Conservation (phyloP, 495 filamentous ascomycete genomes). For the Aspergillus cavernicola region DNA sequence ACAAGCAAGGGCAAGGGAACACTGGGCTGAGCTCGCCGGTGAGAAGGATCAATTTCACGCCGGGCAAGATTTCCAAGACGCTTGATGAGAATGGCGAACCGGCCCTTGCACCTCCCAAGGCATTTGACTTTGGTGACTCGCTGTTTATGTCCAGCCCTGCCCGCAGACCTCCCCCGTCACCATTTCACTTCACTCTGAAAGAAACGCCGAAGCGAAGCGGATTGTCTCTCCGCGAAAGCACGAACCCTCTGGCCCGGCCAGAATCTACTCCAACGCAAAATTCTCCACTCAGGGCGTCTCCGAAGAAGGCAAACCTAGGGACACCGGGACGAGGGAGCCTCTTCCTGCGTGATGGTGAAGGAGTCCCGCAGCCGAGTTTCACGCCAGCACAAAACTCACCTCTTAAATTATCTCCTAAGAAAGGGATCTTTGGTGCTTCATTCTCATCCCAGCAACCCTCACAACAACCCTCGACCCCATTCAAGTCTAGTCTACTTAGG, state of each 20-base stretch:
- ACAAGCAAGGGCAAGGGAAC: constrained; percentile 26
- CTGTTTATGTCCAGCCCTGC: constrained; percentile 48
- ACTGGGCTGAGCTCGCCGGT: constrained; percentile 38
- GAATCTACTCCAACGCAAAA: constrained; percentile 27
- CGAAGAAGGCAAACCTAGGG: constrained; percentile 25
- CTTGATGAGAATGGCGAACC: constrained; percentile 41
- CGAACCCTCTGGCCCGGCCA: constrained; percentile 18
- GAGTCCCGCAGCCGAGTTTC: constrained; percentile 26
- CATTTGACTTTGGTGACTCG: constrained; percentile 35
- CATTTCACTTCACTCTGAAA: constrained; percentile 44
- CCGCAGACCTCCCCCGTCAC: constrained; percentile 45
- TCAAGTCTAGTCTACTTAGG: constrained; percentile 37
- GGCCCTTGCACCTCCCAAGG: constrained; percentile 25
- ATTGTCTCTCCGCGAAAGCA: constrained; percentile 21
- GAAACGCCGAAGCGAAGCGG: constrained; percentile 31
- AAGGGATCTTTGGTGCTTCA: constrained; percentile 35
- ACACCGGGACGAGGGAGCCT: constrained; percentile 22
- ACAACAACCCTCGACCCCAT: constrained; percentile 30
- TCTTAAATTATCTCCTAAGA: constrained; percentile 45
- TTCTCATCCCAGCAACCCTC: constrained; percentile 23
- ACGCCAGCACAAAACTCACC: constrained; percentile 30
- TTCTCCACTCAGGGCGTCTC: constrained; percentile 28
- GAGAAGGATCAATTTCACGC: constrained; percentile 39
- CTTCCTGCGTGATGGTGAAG: constrained; percentile 17
- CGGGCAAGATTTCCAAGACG: constrained; percentile 23